A percentile compares a stretch with the other conserved stretches of the same genome.
Conservation (phyloP, 2,329 filamentous ascomycete genomes). For the Fusarium sp. region DNA sequence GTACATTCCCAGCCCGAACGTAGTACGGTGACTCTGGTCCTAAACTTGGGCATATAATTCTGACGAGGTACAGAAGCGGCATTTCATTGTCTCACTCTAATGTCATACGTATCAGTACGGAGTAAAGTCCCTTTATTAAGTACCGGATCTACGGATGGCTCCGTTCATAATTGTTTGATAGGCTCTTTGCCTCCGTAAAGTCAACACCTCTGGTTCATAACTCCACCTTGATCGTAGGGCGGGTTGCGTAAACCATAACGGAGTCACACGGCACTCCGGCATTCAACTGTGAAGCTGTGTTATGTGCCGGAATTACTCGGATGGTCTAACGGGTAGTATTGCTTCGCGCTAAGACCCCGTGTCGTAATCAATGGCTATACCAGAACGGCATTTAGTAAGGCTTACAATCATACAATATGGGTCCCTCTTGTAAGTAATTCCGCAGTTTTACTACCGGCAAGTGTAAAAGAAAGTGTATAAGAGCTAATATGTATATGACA, state of each 20-base stretch:
- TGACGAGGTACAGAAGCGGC: not conserved
- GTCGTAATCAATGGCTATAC: not conserved
- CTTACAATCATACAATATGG: too few species aligned
- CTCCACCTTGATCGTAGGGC: accelerated
- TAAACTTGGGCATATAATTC: not conserved
- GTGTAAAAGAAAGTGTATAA: too few species aligned
- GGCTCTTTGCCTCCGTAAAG: not conserved
- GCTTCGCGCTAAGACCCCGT: too few species aligned
- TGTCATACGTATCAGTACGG: not conserved
- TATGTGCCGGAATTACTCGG: not conserved
- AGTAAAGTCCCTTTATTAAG: too few species aligned
- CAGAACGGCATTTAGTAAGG: not conserved
- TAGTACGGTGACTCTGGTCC: not conserved
- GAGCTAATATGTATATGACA: not conserved
- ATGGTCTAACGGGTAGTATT: not conserved
- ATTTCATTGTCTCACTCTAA: accelerated
- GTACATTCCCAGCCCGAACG: not conserved
- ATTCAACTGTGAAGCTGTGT: not conserved
- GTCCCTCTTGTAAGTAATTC: too few species aligned
- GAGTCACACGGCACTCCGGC: not conserved
- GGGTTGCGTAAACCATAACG: not conserved
- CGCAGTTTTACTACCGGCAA: accelerated
- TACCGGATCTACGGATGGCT: not conserved
- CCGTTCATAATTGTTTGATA: not conserved
- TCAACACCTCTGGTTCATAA: not conserved